Conservation (phyloP, 2,329 filamentous ascomycete genomes). For the Fusarium hainanense region DNA sequence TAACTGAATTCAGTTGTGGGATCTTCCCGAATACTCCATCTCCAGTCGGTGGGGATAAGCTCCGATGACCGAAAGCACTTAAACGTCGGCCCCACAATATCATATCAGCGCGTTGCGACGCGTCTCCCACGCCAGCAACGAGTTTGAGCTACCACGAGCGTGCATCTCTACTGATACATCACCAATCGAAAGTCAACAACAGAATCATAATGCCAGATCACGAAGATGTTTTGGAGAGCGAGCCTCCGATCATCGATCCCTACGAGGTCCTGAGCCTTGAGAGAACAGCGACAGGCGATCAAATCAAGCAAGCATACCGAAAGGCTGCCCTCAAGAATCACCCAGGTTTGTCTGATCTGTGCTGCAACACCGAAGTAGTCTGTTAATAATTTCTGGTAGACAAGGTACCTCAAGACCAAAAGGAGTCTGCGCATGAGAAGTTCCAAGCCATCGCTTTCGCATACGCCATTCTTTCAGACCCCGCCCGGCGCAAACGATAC, state of each 20-base stretch:
- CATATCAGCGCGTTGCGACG: slow-evolving; percentile 37
- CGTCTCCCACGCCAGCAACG: slow-evolving; percentile 23
- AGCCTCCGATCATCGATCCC: slow-evolving; percentile 75
- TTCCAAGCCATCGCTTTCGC: slow-evolving; percentile 96
- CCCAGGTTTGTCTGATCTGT: slow-evolving; percentile 67
- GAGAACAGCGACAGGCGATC: slow-evolving; percentile 75
- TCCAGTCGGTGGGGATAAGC: slow-evolving; percentile 29
- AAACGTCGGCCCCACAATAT: slow-evolving; percentile 35
- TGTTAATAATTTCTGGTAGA: slow-evolving; percentile 61
- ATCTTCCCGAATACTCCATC: slow-evolving; percentile 1
- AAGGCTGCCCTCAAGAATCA: slow-evolving; percentile 90
- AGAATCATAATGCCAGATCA: slow-evolving; percentile 56
- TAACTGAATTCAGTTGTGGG: background rate
- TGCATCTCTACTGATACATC: slow-evolving; percentile 3
- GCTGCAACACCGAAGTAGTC: background rate
- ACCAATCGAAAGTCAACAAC: slow-evolving; percentile 22
- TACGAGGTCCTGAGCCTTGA: slow-evolving; percentile 83
- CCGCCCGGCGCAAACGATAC: slow-evolving; percentile 83
- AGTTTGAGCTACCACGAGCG: background rate
- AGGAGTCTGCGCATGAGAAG: slow-evolving; percentile 77
- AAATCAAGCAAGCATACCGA: slow-evolving; percentile 91
- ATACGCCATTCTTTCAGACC: slow-evolving; percentile 90
- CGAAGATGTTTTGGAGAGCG: slow-evolving; percentile 65
- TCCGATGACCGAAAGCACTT: slow-evolving; percentile 44
- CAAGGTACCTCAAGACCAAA: slow-evolving; percentile 77